A percentile compares a stretch with the other conserved stretches of the same genome.
phyloP scores from a whole-genome alignment of 2,329 filamentous ascomycete genomes.

The Niveomyces coronatus region DNA sequence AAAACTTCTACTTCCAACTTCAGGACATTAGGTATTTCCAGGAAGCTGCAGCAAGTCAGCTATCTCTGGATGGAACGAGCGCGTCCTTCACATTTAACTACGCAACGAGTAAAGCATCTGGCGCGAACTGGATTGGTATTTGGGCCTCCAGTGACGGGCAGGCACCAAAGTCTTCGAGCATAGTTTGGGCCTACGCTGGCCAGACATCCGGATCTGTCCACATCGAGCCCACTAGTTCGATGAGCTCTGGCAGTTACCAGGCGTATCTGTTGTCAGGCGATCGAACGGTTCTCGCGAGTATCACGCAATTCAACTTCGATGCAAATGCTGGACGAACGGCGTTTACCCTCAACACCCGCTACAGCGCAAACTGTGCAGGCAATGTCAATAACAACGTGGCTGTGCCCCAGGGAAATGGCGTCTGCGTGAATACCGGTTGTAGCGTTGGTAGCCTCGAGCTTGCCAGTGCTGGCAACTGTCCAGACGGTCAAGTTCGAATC shows the following conservation, averaged over 20 bases:
- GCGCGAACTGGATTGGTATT: slow-evolving; percentile 5
- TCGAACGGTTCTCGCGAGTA: neutral
- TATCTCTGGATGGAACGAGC: neutral
- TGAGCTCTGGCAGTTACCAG: slow-evolving; percentile 3
- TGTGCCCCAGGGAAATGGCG: neutral
- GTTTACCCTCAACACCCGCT: slow-evolving; percentile 2
- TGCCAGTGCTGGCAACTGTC: neutral
- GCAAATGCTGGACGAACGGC: neutral
- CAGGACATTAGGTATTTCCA: slow-evolving; percentile 4
- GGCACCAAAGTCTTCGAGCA: slow-evolving; percentile 1
- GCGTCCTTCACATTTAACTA: slow-evolving; percentile 2
- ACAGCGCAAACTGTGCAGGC: neutral
- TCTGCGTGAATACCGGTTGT: slow-evolving; percentile 4
- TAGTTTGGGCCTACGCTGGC: neutral
- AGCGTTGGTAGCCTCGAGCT: slow-evolving; percentile 4
- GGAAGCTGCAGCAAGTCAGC: no score
- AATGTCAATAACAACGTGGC: neutral
- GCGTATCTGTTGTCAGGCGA: slow-evolving; percentile 1
- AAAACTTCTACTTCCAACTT: slow-evolving; percentile 3
- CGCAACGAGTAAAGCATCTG: neutral
- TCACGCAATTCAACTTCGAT: neutral
- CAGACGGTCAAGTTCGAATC: slow-evolving; percentile 2
- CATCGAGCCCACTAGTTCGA: neutral
- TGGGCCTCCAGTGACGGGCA: neutral
- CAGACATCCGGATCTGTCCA: neutral